Percentiles rank a stretch among this genome's conserved stretches.
phyloP scores from a whole-genome alignment of 2,329 filamentous ascomycete genomes.

The Gnomoniopsis smithogilvyi region DNA sequence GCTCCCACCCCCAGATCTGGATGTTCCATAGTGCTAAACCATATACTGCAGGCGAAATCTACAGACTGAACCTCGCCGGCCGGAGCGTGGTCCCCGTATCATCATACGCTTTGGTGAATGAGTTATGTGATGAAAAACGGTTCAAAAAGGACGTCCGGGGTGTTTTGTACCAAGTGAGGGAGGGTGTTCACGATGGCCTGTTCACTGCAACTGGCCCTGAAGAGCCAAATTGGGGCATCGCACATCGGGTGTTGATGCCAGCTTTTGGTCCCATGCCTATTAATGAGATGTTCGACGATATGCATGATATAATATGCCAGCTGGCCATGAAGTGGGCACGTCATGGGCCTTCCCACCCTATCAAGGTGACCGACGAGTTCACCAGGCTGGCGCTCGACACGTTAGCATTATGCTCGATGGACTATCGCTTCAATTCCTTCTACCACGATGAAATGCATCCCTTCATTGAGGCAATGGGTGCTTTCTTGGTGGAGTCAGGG shows the following conservation, averaged over 20 bases:
- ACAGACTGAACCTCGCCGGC: constrained; percentile 16
- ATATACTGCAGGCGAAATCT: constrained; percentile 17
- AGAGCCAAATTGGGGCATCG: constrained; percentile 63
- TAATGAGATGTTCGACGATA: constrained; percentile 62
- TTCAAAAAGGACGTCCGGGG: constrained; percentile 55
- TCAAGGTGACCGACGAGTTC: constrained; percentile 64
- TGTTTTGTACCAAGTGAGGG: constrained; percentile 52
- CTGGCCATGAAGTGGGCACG: constrained; percentile 67
- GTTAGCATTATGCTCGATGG: constrained; percentile 68
- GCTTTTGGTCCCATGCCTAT: constrained; percentile 69
- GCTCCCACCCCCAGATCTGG: background rate
- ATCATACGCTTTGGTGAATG: constrained; percentile 45
- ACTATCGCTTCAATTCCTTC: constrained; percentile 71
- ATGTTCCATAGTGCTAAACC: constrained; percentile 7
- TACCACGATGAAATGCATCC: constrained; percentile 68
- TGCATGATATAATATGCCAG: constrained; percentile 36
- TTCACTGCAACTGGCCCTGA: constrained; percentile 46
- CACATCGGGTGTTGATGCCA: constrained; percentile 63
- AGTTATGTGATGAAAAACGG: constrained; percentile 60
- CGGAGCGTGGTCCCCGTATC: constrained; percentile 13
- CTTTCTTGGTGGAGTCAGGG: constrained; percentile 57
- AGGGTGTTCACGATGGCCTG: constrained; percentile 59
- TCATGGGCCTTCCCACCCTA: constrained; percentile 53
- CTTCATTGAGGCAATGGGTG: constrained; percentile 65
- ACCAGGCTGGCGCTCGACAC: constrained; percentile 72